Base-by-base conservation (phyloP, 176 grass and related monocot genomes). In the Tuctoria greenei region DNA sequence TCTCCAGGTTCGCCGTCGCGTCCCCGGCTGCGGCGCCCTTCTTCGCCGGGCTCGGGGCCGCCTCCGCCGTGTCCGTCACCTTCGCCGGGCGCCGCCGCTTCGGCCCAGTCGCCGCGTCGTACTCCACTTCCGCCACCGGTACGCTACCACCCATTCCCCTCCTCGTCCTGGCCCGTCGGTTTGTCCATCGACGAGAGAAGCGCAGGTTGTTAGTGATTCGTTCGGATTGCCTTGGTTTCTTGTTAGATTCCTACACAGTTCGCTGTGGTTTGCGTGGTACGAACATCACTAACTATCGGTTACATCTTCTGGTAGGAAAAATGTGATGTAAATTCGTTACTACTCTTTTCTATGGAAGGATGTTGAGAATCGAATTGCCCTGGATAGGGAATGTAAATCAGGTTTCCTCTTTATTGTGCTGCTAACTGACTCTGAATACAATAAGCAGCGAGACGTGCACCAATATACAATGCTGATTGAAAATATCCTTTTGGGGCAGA, bases 111-210 rank as follows among this genome's bases (percentile, higher is more conserved):
- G 45, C 84, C 42, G 91, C 91, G 20, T 81, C 84, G 52, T 64
- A 79, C 78, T 74, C 91, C 17, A 87, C 87, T 72, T 79, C 83
- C 77, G 85, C 86, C 36, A 27, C 86, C 57, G 86, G 86, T 88
- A 84, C 37, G 69, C 80, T 12, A 28, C 61, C 10, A 16, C 52
- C 10, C 43, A 7, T 66, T 51, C 28, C 67, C 23, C 20, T 38
- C 7, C 31, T 20, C 34, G 4, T 10, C 31, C 61, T 24, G 18
- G 20, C 18, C n/a, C 8, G 20, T n/a, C n/a, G 7, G 59, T 35
- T 35, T 40, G 3, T 49, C 6, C n/a, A n/a, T 0, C 44, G 7
- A 27, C 27, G 2, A 11, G 4, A 25, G 10, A 7, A 31, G n/a
- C 43, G 31, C 10, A 16, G 56, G 7, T 21, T 14, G 5, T 14